Evolutionary conservation across 164 flowering plant species (phyloP).

Genomic region (Hamamelis virginiana): DNA sequence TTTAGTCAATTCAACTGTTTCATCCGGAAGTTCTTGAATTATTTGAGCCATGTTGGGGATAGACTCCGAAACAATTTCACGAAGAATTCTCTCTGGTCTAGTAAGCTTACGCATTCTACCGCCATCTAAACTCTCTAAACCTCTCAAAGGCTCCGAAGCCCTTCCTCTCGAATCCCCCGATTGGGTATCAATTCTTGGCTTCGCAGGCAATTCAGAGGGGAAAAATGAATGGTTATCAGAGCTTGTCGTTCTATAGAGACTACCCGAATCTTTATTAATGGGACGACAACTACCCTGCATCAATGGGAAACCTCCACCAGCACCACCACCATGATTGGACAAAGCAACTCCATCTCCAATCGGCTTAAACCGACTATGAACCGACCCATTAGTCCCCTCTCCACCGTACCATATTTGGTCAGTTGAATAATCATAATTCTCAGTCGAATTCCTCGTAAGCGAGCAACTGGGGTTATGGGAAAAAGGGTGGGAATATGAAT

Average conservation of each 20-base stretch:
- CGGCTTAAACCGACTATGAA: conserved; percentile 89
- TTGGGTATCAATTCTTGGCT: conserved; percentile 48
- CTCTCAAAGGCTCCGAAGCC: conserved; percentile 48
- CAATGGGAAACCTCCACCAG: conserved; percentile 35
- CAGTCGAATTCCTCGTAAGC: conserved; percentile 76
- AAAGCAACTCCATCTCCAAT: conserved; percentile 74
- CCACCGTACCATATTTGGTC: conserved; percentile 91
- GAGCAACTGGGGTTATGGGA: conserved; percentile 98
- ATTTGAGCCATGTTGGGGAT: conserved; percentile 54
- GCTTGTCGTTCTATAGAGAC: conserved; percentile 47
- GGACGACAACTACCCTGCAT: conserved; percentile 40
- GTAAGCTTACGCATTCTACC: conserved; percentile 41
- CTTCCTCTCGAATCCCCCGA: conserved; percentile 62
- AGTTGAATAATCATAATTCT: conserved; percentile 61
- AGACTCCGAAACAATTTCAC: conserved; percentile 68
- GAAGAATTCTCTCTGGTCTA: conserved; percentile 59
- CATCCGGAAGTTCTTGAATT: conserved; percentile 62
- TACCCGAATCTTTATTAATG: conserved; percentile 42
- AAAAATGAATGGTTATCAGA: conserved; percentile 73
- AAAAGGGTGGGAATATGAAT: conserved; percentile 69
- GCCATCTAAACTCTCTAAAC: conserved; percentile 47
- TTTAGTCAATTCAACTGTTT: conserved; percentile 49
- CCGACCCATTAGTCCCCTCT: conserved; percentile 97
- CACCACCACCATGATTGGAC: conserved; percentile 50
- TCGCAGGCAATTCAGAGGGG: conserved; percentile 88